phyloP scores from a whole-genome alignment of 306 rosid species.

The Heteromeles arbutifolia region DNA sequence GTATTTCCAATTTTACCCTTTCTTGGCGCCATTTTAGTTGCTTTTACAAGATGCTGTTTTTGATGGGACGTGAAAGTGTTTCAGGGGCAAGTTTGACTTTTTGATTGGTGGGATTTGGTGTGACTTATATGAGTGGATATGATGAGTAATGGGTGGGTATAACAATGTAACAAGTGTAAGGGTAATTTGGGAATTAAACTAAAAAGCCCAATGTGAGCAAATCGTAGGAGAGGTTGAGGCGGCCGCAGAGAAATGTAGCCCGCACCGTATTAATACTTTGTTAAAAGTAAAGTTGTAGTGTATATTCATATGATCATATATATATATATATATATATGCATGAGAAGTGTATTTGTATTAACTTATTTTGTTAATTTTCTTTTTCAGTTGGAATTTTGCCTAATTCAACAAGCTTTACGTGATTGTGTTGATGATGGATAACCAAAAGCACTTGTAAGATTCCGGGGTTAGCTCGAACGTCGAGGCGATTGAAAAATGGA shows the following conservation, averaged over 20 bases:
- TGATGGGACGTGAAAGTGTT: conserved; percentile 26
- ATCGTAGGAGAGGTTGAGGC: conserved; percentile 46
- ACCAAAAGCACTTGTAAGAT: neutral
- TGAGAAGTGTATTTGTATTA: neutral
- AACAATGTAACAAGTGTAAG: neutral
- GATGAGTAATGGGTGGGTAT: neutral
- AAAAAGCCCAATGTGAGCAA: neutral
- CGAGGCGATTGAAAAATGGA: no score
- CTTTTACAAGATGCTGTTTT: conserved; percentile 6
- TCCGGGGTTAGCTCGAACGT: no score
- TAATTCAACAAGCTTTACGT: neutral
- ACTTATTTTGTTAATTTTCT: conserved; percentile 11
- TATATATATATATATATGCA: conserved; percentile 4
- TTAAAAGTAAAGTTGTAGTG: conserved; percentile 19
- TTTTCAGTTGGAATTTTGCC: neutral
- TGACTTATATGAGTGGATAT: neutral
- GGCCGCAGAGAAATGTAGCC: conserved; percentile 59
- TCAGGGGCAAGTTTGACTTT: neutral
- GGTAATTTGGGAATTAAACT: neutral
- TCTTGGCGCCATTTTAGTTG: conserved; percentile 19
- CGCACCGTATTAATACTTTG: conserved; percentile 42
- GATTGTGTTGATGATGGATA: neutral
- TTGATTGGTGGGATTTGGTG: conserved; percentile 19
- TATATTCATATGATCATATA: neutral
- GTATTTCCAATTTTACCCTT: conserved; percentile 24